Base-by-base conservation (phyloP, 306 rosid species). In the Vigna angularis region DNA sequence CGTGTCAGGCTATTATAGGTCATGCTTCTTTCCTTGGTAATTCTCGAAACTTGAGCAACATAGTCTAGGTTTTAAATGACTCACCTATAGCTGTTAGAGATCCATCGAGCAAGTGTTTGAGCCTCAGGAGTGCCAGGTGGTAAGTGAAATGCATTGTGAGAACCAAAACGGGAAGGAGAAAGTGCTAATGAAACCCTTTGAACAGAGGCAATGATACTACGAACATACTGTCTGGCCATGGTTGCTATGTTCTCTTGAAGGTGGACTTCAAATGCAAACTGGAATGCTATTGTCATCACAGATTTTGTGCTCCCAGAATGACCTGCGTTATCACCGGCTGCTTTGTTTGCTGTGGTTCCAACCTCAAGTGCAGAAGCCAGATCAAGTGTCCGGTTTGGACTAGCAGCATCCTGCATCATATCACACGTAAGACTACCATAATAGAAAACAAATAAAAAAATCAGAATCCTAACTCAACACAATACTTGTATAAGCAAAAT, bases 201-300 rank as follows among this genome's bases (percentile, higher is more conserved):
- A 77, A 95, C 96, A 55, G 99, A 91, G 51, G 98, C 96, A 70
- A 95, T 91, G 48, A 95, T 88, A 76, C 94, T 95, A 20, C 98
- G 90, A 36, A 95, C 90, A 72, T 95, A 95, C 69, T 95, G 99
- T 30, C 99, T 70, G 24, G 98, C 99, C 98, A 95, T 95, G 18
- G 88, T 75, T 8, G 97, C 94, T 64, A 95, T 87, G 72, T 72
- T 95, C 45, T 95, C 98, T 78, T 95, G 98, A 84, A 95, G 97
- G 71, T 93, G 98, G 75, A 87, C 82, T 73, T 93, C 98, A 76
- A 87, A 95, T 71, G 97, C 97, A 79, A 95, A 93, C 79, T 95
- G 99, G 88, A 95, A 95, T 42, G 99, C 99, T 68, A 95, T 95
- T 76, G 99, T 95, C 99, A 95, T 93, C 69, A 95, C 98, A 76